Conservation (phyloP, 305 asterid genomes). For the Fraxinus albicans region DNA sequence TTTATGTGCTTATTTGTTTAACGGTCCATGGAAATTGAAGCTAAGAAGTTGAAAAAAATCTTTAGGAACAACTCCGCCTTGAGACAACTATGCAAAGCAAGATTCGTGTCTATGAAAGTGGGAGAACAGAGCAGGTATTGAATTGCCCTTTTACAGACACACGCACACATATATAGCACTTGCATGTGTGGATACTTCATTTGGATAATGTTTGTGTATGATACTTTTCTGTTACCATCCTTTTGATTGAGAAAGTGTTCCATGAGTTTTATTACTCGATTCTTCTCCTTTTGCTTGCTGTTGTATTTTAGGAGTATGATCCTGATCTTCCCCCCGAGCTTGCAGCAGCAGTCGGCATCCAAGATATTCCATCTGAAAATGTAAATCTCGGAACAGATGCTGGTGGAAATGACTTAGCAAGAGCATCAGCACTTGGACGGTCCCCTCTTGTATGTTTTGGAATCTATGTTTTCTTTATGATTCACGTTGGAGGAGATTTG, state of each 20-base stretch:
- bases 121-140: conserved; percentile 79
- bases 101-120: conserved; percentile 95
- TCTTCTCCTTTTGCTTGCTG: conserved; percentile 27
- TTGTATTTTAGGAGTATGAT: conserved; percentile 72
- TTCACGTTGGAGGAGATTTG: conserved; percentile 4
- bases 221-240: not conserved
- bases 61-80: conserved; percentile 87
- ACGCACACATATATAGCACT: not conserved
- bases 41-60: conserved; percentile 29
- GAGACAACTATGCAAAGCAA: conserved; percentile 94
- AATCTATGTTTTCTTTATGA: conserved; percentile 9
- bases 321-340: conserved; percentile 99
- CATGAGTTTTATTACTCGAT: not conserved
- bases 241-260: conserved; percentile 7
- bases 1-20: not conserved
- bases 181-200: not conserved
- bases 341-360: conserved; percentile 87
- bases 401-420: conserved; percentile 55
- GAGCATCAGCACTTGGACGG: conserved; percentile 51
- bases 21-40: conserved; percentile 17
- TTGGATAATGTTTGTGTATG: conserved; percentile 7
- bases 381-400: conserved; percentile 54
- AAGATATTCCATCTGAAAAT: conserved; percentile 57
- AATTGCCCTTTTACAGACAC: not conserved
- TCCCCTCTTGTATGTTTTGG: conserved; percentile 54